Evolutionary conservation across 2,329 filamentous ascomycete species (phyloP), one percentile per base, ranked within the genome.

Genomic region (Chaetomium globosum): DNA sequence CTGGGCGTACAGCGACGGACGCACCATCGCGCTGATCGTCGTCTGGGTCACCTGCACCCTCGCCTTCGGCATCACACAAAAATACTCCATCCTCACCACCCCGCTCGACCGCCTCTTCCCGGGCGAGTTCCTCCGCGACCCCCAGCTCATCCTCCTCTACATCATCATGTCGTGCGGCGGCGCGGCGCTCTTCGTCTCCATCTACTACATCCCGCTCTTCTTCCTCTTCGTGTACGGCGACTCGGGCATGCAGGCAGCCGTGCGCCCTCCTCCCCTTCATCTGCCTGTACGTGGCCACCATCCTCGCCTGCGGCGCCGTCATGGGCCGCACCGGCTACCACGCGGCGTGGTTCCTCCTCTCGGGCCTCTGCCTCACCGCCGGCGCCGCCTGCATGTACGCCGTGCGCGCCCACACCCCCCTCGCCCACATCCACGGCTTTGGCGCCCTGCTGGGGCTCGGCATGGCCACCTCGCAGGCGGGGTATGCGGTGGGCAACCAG

Each of bases 171-270:
- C 39, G 16, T 43, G 39, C 39, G 39, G 39, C 39, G 39, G 39
- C 39, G 39, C 39, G 3, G 16, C 39, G 16, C 39, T 43, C 39
- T 43, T 43, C 39, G 39, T 43, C 16, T 43, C 39, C 39, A 43
- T 55, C 16, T 55, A 55, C 53, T 55, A 55, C 53, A 55, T 55
- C 21, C 53, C 53, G 53, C 53, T 55, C 8, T 55, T 21, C 28
- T 55, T 55, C 53, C 53, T 33, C 16, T 55, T 55, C 53, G 31
- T n/a, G 16, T 30, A 31, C 7, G 53, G 53, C 21, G 53, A 55
- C 53, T 55, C 53, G 30, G 53, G 28, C 53, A n/a, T 55, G 6
- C 8, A 55, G 5, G 31, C 53, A 7, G 53, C 53, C 19, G 53
- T 55, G 19, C 53, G 53, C 8, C 8, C 53, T 55, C 19, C 30